A percentile compares a stretch with the other conserved stretches of the same genome.
phyloP scores from a whole-genome alignment of 495 filamentous ascomycete genomes.

The Hypoxylon fuscum region DNA sequence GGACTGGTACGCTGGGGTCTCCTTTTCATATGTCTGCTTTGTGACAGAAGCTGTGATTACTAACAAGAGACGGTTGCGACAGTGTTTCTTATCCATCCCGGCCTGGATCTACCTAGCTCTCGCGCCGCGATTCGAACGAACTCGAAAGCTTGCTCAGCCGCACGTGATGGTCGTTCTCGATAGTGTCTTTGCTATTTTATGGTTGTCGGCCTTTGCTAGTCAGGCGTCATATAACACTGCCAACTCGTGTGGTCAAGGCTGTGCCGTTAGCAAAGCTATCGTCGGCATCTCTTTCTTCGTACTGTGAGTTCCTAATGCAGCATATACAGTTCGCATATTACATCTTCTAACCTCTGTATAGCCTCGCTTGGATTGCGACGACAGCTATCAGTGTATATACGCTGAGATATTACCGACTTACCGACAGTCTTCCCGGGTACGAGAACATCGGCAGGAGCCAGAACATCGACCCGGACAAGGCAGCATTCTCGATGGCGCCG shows the following conservation, averaged over 20 bases:
- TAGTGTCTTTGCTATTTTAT: conserved; percentile 75
- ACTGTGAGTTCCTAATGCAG: conserved; percentile 67
- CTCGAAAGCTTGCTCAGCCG: conserved; percentile 79
- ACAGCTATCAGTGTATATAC: conserved; percentile 79
- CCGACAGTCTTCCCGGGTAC: conserved; percentile 78
- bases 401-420: conserved; percentile 78
- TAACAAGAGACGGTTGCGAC: conserved; percentile 20
- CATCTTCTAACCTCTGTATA: conserved; percentile 45
- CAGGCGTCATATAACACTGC: conserved; percentile 72
- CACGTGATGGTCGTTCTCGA: conserved; percentile 84
- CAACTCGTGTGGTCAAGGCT: conserved; percentile 61
- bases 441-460: conserved; percentile 62
- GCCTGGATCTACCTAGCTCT: conserved; percentile 84
- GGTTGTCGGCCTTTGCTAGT: conserved; percentile 83
- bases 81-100: conserved; percentile 89
- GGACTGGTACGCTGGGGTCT: conserved; percentile 67
- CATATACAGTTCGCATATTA: conserved; percentile 1
- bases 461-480: conserved; percentile 67
- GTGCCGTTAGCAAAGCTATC: conserved; percentile 77
- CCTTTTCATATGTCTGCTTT: neutral
- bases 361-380: conserved; percentile 78
- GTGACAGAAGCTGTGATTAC: neutral
- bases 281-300: conserved; percentile 83
- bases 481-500: conserved; percentile 64
- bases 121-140: conserved; percentile 84